Base-by-base conservation (phyloP, 306 rosid species). In the Prunus davidiana region DNA sequence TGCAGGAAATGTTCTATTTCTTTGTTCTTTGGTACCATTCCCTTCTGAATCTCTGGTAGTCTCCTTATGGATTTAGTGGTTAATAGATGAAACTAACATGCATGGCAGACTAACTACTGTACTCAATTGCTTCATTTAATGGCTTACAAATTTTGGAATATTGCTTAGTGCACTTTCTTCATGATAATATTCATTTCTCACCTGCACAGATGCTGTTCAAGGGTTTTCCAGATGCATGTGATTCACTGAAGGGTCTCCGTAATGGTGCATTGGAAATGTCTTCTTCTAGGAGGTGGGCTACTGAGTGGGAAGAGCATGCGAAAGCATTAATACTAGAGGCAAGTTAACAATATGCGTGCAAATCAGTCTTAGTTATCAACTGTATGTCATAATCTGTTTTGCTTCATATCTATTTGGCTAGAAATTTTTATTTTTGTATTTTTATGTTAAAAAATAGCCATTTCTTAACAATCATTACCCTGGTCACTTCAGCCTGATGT, bases 301-400 rank as follows among this genome's bases (percentile, higher is more conserved):
- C 89, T 30, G 98, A 87, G 82, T 94, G 98, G 98, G 98, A 91
- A 79, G 89, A 88, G 62, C 91, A 91, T 81, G 98, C 97, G 71
- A 91, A 91, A 82, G 91, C 91, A 19, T 76, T 94, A 62, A 85
- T 94, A 88, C 77, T 79, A 5, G 77, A 94, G 98, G 98, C 80
- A 86, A 85, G 90, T 81, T 78, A 49, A 51, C 46, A 20, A 13
- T 12, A 1, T 10, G 32, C 47, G n/a, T 67, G n/a, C 32, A 15
- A 57, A 10, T 45, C 11, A 7, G 24, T 55, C n/a, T 46, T 14
- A 50, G 30, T 25, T 66, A 14, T 54, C 71, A 56, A 12, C 32
- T 46, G 47, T 25, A 12, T 74, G 71, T 62, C 49, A 49, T 28
- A 6, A 18, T 66, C 18, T 47, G 38, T 67, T 20, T 20, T 32